Evolutionary conservation across 1,284 basidiomycete species (phyloP).

Genomic region (Acaromyces ingoldii): DNA sequence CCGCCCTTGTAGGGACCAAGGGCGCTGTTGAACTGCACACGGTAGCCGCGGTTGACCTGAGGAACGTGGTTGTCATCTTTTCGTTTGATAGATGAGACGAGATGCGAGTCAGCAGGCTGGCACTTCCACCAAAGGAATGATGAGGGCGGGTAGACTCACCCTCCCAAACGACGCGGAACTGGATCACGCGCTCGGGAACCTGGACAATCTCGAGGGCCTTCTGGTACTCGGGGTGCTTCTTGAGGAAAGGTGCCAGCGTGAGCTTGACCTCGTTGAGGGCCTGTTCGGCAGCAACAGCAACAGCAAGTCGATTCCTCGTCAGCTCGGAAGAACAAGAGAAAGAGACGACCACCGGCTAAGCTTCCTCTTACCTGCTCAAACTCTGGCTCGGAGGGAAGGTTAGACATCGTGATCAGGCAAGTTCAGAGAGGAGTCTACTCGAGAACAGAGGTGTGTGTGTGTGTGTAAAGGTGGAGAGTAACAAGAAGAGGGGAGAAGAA

Average conservation of each 20-base stretch:
- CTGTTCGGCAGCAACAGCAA: slow-evolving; percentile 43
- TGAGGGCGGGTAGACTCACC: slow-evolving; percentile 56
- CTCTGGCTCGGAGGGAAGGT: slow-evolving; percentile 56
- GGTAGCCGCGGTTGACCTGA: slow-evolving; percentile 71
- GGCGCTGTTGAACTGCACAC: slow-evolving; percentile 77
- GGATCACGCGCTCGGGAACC: slow-evolving; percentile 70
- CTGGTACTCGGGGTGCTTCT: slow-evolving; percentile 66
- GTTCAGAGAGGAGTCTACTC: too few relatives aligned
- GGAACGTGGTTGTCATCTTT: slow-evolving; percentile 43
- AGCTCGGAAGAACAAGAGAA: not conserved
- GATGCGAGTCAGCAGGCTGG: not conserved
- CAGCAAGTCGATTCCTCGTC: not conserved
- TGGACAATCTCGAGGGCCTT: slow-evolving; percentile 67
- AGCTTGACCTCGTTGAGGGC: slow-evolving; percentile 65
- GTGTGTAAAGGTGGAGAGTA: too few relatives aligned
- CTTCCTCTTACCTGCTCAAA: slow-evolving; percentile 59
- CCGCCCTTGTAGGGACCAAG: slow-evolving; percentile 79
- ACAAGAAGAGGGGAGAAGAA: too few relatives aligned
- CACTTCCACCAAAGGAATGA: not conserved
- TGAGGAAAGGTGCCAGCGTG: slow-evolving; percentile 66
- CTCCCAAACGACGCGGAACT: slow-evolving; percentile 65
- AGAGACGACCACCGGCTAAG: not conserved
- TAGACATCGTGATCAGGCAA: slow-evolving; percentile 7
- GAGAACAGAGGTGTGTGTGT: too few relatives aligned
- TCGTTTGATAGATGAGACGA: slow-evolving; percentile 11